Conservation (phyloP, 805 yeast species). For the Teunomyces panamensis region DNA sequence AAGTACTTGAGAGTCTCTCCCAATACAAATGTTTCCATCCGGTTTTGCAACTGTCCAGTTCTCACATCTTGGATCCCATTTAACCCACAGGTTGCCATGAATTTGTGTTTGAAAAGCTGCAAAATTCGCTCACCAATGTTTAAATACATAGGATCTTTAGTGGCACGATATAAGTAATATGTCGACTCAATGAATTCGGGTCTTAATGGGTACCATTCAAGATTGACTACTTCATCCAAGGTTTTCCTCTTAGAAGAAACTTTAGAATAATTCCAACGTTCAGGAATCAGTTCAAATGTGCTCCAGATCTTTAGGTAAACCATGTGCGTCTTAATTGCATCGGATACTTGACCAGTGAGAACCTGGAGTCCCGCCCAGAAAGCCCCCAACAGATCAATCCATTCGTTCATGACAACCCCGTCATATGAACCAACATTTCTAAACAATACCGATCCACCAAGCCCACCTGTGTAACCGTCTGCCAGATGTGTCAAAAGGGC, state of each 20-base stretch:
- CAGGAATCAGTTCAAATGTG: slow-evolving; percentile 78
- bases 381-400: slow-evolving; percentile 87
- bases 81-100: slow-evolving; percentile 71
- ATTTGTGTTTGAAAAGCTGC: slow-evolving; percentile 49
- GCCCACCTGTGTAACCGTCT: slow-evolving; percentile 19
- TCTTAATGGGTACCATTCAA: slow-evolving; percentile 90
- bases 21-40: slow-evolving; percentile 90
- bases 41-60: slow-evolving; percentile 60
- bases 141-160: slow-evolving; percentile 79
- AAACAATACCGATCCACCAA: slow-evolving; percentile 37
- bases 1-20: slow-evolving; percentile 86
- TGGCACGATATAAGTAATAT: slow-evolving; percentile 77
- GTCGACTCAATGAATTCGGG: slow-evolving; percentile 93
- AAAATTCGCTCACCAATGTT: slow-evolving; percentile 70
- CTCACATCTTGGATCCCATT: slow-evolving; percentile 70
- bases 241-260: slow-evolving; percentile 1
- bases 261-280: slow-evolving; percentile 61
- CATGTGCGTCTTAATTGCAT: slow-evolving; percentile 61
- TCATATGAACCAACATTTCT: slow-evolving; percentile 55
- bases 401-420: slow-evolving; percentile 51
- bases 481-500: slow-evolving; percentile 50
- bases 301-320: slow-evolving; percentile 77
- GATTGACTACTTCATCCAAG: slow-evolving; percentile 38
- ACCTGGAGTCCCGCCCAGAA: slow-evolving; percentile 88
- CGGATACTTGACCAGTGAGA: slow-evolving; percentile 66